Percentiles rank a stretch among this genome's conserved stretches.
These are phyloP conservation scores for Tripterygium wilfordii DNA, from an alignment of 177 flowering plant genomes.

Conservation along the genomic window DNA sequence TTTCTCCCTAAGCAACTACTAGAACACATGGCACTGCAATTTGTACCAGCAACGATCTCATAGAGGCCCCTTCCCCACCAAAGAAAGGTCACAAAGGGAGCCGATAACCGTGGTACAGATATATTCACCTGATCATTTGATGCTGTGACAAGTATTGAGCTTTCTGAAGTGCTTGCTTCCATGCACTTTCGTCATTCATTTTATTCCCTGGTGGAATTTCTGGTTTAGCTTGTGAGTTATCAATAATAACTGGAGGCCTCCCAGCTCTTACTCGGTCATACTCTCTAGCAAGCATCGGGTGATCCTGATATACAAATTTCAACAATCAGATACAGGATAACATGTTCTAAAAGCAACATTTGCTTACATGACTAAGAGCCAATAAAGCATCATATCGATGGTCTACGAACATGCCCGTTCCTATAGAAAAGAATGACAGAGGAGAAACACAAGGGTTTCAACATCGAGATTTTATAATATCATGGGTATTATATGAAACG, in stretches of 20 bases:
- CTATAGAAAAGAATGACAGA: too few species aligned
- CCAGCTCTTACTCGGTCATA: conserved; percentile 91
- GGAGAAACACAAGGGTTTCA: too few species aligned
- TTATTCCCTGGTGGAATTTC: conserved; percentile 64
- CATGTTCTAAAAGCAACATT: too few species aligned
- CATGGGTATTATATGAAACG: too few species aligned
- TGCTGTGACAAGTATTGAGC: conserved; percentile 81
- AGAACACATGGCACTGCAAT: too few species aligned
- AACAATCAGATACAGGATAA: not conserved
- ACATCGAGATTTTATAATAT: too few species aligned
- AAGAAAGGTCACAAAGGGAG: not conserved
- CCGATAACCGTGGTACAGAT: not conserved
- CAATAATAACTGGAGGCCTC: conserved; percentile 73
- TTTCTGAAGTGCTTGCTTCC: conserved; percentile 74
- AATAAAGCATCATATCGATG: too few species aligned
- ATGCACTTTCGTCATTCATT: conserved; percentile 72
- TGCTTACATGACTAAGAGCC: too few species aligned
- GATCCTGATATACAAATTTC: conserved; percentile 39
- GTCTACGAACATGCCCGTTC: too few species aligned
- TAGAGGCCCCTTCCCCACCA: too few species aligned
- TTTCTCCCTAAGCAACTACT: too few species aligned
- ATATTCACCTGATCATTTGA: conserved; percentile 63
- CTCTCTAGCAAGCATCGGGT: conserved; percentile 93
- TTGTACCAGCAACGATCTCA: too few species aligned
- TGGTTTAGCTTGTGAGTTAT: conserved; percentile 48